Evolutionary conservation across 257 asterid genomes (phyloP), one percentile per base, ranked within the genome.

Genomic region (Scutellaria baicalensis): DNA sequence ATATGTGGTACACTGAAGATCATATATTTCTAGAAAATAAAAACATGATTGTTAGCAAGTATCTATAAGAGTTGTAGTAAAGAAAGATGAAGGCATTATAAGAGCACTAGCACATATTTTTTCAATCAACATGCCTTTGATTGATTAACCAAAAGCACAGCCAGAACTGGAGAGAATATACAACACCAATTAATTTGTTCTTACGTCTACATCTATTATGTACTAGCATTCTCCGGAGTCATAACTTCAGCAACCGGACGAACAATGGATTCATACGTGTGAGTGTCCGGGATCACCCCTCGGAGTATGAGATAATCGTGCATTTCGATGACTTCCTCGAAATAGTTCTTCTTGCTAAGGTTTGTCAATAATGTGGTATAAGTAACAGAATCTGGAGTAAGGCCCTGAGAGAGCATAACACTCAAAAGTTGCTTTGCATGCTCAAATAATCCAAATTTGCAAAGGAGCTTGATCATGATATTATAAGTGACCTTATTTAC

Each of bases 401-500:
- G 18, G 20, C 90, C 91, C 57, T 60, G 71, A 27, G 57, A 68
- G n/a, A 82, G 59, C 97, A 89, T 86, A 40, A 64, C 52, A 44
- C 72, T 56, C 81, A 84, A 33, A 49, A 89, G 70, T 31, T 76
- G 78, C 68, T 74, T 83, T 12, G 95, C 91, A 58, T 80, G 84
- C 67, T 83, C 79, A 69, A 85, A 79, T 60, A 86, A 75, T 66
- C 89, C 88, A 8, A 55, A 50, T 73, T 76, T 84, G 79, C 94
- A 92, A 55, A 86, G 33, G 61, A 77, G 78, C 57, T 82, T 85
- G 23, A 89, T 80, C 86, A 90, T 59, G 35, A 84, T 77, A 50
- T 89, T 92, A 68, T 77, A 89, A 38, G 86, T 85, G 48, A 84
- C 88, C 9, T 48, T 68, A 51, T 84, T 84, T n/a, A 80, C 77